Evolutionary conservation across 2,329 filamentous ascomycete genomes (phyloP), one percentile per base, ranked within the genome.

Genomic region (Allantophomopsis lycopodina): DNA sequence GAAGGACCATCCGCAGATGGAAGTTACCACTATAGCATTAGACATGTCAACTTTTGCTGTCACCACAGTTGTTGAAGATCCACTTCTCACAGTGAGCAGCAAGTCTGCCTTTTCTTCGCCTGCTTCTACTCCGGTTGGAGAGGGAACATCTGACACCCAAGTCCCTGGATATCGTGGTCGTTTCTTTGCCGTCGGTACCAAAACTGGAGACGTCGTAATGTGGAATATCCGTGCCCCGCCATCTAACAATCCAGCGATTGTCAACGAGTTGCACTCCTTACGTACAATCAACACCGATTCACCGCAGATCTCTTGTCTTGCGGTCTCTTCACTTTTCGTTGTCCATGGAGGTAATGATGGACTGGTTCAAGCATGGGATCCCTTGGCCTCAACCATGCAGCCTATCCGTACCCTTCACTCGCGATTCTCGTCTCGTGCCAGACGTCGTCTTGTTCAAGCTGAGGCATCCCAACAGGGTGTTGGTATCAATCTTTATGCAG

Each of bases 341-440:
- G 83, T 96, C 6, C 85, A 94, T 56, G 91, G 91, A 37, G 91
- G 91, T 18, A 94, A 83, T 48, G 91, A 98, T 60, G 89, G 91
- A 1, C 72, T 96, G 3, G 89, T 94, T 4, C 91, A 96, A 58
- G 84, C 87, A 5, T 98, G 91, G 91, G 91, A 98, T 62, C 84
- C 83, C n/a, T 65, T 98, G 36, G 85, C 80, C 1, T 96, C 89
- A 2, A 82, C 72, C 0, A 60, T 70, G 14, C 76, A 80, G 15
- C 85, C 91, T 0, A 72, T 96, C 38, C 77, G 87, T 32, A 96
- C 87, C 0, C 67, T 98, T 40, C 88, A 94, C 54, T 85, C 86
- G 2, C 78, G 83, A 12, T 87, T 89, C 48, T 83, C 83, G 2
- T 80, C 83, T 7, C 78, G 86, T 20, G 81, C 88, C 38, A 83